Evolutionary conservation across 139 green algal species (phyloP), one percentile per base, ranked within the genome.

Genomic region (Spirogloea muscicola): DNA sequence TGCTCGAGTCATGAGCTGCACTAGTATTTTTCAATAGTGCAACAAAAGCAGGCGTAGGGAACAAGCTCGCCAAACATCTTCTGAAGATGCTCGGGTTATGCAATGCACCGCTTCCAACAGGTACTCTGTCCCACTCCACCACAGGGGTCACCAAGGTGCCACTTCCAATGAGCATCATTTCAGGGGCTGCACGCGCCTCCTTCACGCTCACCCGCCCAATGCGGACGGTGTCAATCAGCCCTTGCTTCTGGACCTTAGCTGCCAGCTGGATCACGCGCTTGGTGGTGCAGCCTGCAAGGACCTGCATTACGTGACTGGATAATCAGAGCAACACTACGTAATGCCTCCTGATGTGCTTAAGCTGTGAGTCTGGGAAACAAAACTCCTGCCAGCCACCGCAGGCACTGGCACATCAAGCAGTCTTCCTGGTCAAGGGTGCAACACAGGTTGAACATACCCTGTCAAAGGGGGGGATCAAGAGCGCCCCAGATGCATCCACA

Each of bases 131-230:
- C 77, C 77, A 84, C 38, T 4, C 13, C 18, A 77, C 10, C 44
- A 84, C 76, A 21, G 77, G 43, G 3, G 44, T 36, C 29, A 84
- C 62, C 29, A 83, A 48, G 29, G 66, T 58, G 16, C 75, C 76
- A 43, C 77, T 85, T 62, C 77, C 76, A 6, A 84, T 21, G 7
- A 84, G 41, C 64, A 84, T 76, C 75, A 85, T 85, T 39, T 84
- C 77, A 1, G n/a, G 29, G n/a, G 77, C 80, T 37, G 38, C 13
- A 48, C 77, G 29, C 27, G 74, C 77, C 36, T 81, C 77, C 16
- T 16, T 49, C 44, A 76, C 58, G 18, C 67, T 51, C 49, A 74
- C 65, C 40, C 34, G 51, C 3, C 65, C 18, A 25, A 39, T 10
- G 34, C 3, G 18, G 21, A 74, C 40, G 34, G 38, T 60, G 33